Evolutionary conservation across 2,329 filamentous ascomycete species (phyloP).

Genomic region (Botrytis medusae): DNA sequence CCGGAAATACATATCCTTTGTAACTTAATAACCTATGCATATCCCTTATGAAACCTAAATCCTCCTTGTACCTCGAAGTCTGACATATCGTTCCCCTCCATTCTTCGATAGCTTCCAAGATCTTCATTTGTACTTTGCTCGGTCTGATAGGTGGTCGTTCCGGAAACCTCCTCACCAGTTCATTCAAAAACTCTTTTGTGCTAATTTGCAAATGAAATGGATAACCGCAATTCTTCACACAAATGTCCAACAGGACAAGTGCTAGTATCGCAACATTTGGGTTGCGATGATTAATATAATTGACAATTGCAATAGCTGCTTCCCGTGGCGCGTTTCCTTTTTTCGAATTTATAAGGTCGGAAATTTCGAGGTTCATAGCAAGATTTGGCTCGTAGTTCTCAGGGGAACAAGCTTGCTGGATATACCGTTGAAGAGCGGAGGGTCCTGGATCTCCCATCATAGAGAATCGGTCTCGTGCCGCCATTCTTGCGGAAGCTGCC

Average conservation of each 20-base stretch:
- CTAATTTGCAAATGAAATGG: conserved; percentile 98
- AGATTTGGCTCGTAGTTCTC: conserved; percentile 98
- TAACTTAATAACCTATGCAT: conserved; percentile 96
- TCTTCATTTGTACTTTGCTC: conserved; percentile 84
- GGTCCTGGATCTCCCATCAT: conserved; percentile 75
- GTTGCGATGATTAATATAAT: conserved; percentile 95
- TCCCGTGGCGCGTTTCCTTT: conserved; percentile 95
- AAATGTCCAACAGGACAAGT: conserved; percentile 91
- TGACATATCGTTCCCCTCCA: conserved; percentile 98
- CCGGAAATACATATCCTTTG: conserved; percentile 95
- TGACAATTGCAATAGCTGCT: conserved; percentile 88
- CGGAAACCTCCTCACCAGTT: conserved; percentile 92
- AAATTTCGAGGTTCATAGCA: conserved; percentile 91
- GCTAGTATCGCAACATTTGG: conserved; percentile 91
- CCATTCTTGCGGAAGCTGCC: conserved; percentile 92
- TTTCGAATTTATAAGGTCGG: conserved; percentile 95
- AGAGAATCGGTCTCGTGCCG: conserved; percentile 89
- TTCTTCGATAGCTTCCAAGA: conserved; percentile 95
- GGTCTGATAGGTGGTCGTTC: conserved; percentile 86
- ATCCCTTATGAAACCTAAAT: conserved; percentile 91
- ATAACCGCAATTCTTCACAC: conserved; percentile 99
- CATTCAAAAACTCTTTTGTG: conserved; percentile 98
- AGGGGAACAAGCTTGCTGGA: conserved; percentile 93
- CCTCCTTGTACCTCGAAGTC: conserved; percentile 95
- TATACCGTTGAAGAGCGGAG: conserved; percentile 90